Percentiles rank a stretch among this genome's conserved stretches.
phyloP scores from a whole-genome alignment of 1,284 basidiomycete genomes.

The Leccinum cinnamomeum region DNA sequence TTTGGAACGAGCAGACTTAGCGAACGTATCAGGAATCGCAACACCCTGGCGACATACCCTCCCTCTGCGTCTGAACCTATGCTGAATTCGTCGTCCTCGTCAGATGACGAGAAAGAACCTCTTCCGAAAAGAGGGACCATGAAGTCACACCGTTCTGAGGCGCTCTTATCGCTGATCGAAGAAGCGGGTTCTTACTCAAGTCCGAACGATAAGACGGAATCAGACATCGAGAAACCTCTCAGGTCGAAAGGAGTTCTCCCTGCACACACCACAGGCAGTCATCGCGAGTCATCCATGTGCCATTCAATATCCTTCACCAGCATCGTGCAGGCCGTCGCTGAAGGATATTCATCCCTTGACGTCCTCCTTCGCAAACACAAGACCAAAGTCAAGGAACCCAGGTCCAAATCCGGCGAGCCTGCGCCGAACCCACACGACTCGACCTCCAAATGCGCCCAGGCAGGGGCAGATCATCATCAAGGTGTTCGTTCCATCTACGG shows the following conservation, averaged over 20 bases:
- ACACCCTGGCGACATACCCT: neutral
- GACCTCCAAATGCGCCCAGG: slow-evolving; percentile 31
- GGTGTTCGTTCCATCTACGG: slow-evolving; percentile 41
- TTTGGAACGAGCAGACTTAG: neutral
- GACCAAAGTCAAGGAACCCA: slow-evolving; percentile 4
- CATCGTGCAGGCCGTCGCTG: slow-evolving; percentile 16
- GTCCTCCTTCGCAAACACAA: slow-evolving; percentile 20
- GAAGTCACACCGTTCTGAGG: slow-evolving; percentile 16
- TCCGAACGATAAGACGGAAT: neutral
- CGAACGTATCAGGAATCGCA: neutral
- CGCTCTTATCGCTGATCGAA: slow-evolving; percentile 15
- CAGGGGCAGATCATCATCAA: slow-evolving; percentile 41
- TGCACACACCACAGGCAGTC: slow-evolving; percentile 5
- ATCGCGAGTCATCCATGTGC: slow-evolving; percentile 16
- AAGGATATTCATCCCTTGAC: slow-evolving; percentile 22
- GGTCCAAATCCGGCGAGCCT: neutral
- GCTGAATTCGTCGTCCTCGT: neutral
- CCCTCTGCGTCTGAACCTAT: slow-evolving; percentile 20
- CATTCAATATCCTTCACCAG: slow-evolving; percentile 21
- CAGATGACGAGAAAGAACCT: slow-evolving; percentile 10
- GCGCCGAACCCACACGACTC: slow-evolving; percentile 1
- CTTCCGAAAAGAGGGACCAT: slow-evolving; percentile 5
- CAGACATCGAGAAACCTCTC: neutral
- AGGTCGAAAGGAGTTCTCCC: neutral
- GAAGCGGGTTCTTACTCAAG: slow-evolving; percentile 1